phyloP scores from a whole-genome alignment of 2,329 filamentous ascomycete genomes.

The Xylaria sp. region DNA sequence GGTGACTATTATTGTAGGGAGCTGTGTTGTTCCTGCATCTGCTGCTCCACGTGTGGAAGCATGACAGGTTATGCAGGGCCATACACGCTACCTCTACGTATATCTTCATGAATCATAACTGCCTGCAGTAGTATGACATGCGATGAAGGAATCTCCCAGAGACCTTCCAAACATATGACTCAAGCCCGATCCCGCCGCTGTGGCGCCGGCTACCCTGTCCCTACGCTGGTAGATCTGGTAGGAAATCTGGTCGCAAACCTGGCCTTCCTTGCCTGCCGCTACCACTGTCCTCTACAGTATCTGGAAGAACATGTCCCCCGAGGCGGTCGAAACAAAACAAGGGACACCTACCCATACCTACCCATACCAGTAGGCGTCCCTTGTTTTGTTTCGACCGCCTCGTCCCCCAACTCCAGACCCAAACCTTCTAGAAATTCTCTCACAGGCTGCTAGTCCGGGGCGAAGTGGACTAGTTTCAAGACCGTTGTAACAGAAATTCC shows the following conservation, averaged over 20 bases:
- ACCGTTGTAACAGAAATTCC: slow-evolving; percentile 16
- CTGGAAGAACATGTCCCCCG: slow-evolving; percentile 8
- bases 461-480: slow-evolving; percentile 10
- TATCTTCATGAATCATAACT: background rate
- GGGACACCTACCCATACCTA: too few species aligned
- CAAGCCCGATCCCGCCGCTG: slow-evolving; percentile 26
- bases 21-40: background rate
- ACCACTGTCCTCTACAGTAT: background rate
- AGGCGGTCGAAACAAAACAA: too few species aligned
- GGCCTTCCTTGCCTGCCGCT: slow-evolving; percentile 12
- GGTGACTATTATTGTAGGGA: background rate
- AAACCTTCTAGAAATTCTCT: slow-evolving; percentile 32
- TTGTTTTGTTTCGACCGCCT: too few species aligned
- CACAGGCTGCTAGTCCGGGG: slow-evolving; percentile 6
- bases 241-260: slow-evolving; percentile 9
- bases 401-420: slow-evolving; percentile 1
- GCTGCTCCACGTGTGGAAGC: background rate
- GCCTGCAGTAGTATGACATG: background rate
- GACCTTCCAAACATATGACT: slow-evolving; percentile 15
- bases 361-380: too few species aligned
- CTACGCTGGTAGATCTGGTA: background rate
- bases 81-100: background rate
- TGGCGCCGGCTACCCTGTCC: slow-evolving; percentile 14
- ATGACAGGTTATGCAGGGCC: background rate
- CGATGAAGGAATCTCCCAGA: background rate